phyloP scores from a whole-genome alignment of 2,329 filamentous ascomycete species.

The Botrytis pseudocinerea region DNA sequence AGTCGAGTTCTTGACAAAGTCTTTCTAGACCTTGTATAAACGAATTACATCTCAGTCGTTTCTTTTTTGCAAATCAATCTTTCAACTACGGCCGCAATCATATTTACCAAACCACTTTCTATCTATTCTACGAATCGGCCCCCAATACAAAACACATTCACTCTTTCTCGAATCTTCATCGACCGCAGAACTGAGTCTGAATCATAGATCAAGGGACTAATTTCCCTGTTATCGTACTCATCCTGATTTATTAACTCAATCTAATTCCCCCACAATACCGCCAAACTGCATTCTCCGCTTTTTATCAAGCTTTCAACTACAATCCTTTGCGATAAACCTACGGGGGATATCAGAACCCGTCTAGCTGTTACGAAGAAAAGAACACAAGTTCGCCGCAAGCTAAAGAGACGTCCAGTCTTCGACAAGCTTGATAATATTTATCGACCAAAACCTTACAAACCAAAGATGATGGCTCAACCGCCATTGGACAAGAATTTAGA shows the following conservation, averaged over 20 bases:
- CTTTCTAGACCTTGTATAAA: constrained; percentile 9
- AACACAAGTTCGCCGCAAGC: constrained; percentile 42
- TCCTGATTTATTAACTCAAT: constrained; percentile 23
- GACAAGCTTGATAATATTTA: constrained; percentile 49
- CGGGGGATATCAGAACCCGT: constrained; percentile 37
- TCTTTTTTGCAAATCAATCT: not conserved
- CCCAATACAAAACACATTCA: constrained; percentile 4
- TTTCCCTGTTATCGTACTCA: constrained; percentile 25
- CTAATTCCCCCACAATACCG: constrained; percentile 44
- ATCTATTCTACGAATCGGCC: not conserved
- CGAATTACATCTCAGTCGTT: constrained; percentile 2
- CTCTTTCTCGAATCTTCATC: not conserved
- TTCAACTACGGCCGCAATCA: not conserved
- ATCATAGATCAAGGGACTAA: not conserved
- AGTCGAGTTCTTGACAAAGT: constrained; percentile 2
- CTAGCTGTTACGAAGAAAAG: constrained; percentile 39
- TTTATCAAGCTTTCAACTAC: constrained; percentile 59
- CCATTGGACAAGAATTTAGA: constrained; percentile 31
- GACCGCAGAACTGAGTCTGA: constrained; percentile 1
- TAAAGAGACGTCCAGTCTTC: constrained; percentile 45
- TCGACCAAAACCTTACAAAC: constrained; percentile 45
- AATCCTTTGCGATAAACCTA: constrained; percentile 44
- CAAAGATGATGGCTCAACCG: constrained; percentile 50
- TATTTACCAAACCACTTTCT: not conserved
- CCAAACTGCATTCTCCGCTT: constrained; percentile 71